Conservation (phyloP, 768 basidiomycete species). For the Macrolepiota fuliginosa region DNA sequence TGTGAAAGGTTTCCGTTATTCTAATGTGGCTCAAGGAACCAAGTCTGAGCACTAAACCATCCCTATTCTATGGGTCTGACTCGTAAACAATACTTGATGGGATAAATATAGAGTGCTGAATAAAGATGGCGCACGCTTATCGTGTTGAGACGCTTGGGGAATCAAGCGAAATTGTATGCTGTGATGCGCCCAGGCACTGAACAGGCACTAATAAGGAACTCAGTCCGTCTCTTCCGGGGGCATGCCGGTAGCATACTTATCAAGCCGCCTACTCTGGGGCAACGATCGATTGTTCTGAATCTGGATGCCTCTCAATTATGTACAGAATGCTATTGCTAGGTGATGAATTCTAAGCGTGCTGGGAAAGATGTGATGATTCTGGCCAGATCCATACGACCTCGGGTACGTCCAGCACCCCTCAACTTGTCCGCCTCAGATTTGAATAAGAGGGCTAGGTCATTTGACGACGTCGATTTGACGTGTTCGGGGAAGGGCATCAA, state of each 20-base stretch:
- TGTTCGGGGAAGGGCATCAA: background rate
- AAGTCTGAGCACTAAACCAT: too few species aligned
- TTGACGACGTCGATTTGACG: background rate
- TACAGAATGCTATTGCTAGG: too few species aligned
- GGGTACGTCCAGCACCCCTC: background rate
- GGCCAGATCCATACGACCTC: background rate
- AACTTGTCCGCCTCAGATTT: background rate
- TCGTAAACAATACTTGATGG: background rate
- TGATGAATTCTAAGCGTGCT: background rate
- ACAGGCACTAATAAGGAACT: background rate
- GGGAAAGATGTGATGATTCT: background rate
- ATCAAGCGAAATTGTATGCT: background rate
- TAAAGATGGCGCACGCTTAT: background rate
- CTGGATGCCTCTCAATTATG: too few species aligned
- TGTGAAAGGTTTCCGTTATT: too few species aligned
- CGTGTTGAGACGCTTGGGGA: background rate
- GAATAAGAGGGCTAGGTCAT: background rate
- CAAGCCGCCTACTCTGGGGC: background rate
- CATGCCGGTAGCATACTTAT: background rate
- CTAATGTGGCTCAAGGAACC: too few species aligned
- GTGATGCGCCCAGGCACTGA: too few species aligned
- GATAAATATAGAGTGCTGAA: background rate
- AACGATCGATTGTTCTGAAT: background rate
- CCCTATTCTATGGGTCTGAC: background rate
- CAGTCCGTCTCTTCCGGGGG: background rate